Conservation (phyloP, 2,329 filamentous ascomycete genomes). For the Epicoccum sorghinum region DNA sequence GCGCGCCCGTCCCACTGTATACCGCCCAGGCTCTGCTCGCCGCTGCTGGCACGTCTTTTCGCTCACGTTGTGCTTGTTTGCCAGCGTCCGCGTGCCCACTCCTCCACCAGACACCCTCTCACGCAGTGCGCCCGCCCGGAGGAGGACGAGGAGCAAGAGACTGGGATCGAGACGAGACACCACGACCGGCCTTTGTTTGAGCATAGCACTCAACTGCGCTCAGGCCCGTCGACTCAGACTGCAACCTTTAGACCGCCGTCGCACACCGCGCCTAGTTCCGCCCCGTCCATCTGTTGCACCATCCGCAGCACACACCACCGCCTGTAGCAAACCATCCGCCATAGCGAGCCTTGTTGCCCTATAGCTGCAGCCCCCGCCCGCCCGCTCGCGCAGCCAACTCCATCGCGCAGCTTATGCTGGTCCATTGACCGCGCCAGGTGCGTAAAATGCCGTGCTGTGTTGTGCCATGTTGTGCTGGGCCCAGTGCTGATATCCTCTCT, state of each 20-base stretch:
- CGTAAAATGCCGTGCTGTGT: constrained; percentile 15
- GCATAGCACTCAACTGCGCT: constrained; percentile 12
- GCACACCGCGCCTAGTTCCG: constrained; percentile 24
- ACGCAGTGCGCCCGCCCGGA: constrained; percentile 7
- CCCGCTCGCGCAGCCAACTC: constrained; percentile 17
- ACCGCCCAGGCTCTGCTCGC: constrained; percentile 9
- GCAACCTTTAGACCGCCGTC: constrained; percentile 19
- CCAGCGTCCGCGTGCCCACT: constrained; percentile 18
- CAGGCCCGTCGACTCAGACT: constrained; percentile 12
- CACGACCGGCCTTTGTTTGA: constrained; percentile 1
- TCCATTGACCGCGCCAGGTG: constrained; percentile 40
- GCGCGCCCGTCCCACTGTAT: constrained; percentile 14
- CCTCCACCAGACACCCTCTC: constrained; percentile 38
- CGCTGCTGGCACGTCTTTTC: constrained; percentile 15
- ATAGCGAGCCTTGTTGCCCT: constrained; percentile 20
- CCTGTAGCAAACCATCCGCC: constrained; percentile 16
- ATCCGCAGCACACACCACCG: constrained; percentile 19
- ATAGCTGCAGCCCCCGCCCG: constrained; percentile 18
- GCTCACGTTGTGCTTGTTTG: constrained; percentile 18
- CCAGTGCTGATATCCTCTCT: background rate
- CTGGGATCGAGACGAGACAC: background rate
- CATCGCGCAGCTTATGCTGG: constrained; percentile 39
- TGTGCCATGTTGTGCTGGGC: background rate
- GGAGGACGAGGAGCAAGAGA: background rate
- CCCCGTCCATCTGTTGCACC: constrained; percentile 29